These are phyloP conservation scores for Fallopia convolvulus DNA, from an alignment of 148 eudicot genomes.

Conservation along the genomic window DNA sequence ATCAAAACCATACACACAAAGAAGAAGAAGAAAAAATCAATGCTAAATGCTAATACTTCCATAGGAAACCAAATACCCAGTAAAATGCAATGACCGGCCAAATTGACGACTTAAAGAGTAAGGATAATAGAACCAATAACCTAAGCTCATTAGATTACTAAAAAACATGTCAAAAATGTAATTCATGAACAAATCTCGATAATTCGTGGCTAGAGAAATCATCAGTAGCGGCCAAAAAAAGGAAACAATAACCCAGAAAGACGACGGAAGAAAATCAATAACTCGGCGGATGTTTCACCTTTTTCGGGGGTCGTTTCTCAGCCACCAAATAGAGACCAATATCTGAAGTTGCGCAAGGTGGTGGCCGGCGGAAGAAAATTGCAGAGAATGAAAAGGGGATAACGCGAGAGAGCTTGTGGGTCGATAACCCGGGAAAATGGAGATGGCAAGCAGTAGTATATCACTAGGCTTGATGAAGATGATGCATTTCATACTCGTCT, in stretches of 20 bases:
- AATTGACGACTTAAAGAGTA: not conserved
- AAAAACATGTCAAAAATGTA: not conserved
- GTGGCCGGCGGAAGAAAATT: not conserved
- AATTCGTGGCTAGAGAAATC: not conserved
- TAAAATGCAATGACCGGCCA: not conserved
- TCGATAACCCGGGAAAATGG: not conserved
- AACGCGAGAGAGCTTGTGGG: conserved; percentile 7
- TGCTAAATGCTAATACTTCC: not conserved
- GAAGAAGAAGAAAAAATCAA: not conserved
- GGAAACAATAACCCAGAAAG: not conserved
- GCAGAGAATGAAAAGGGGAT: not conserved
- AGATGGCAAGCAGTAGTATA: not conserved
- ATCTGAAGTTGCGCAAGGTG: not conserved
- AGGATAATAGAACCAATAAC: not conserved
- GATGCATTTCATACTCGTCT: no score
- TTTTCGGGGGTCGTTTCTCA: not conserved
- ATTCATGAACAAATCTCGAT: not conserved
- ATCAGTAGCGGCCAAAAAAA: not conserved
- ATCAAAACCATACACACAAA: not conserved
- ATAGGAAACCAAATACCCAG: not conserved
- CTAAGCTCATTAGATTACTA: not conserved
- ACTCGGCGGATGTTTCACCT: not conserved
- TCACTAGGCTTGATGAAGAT: no score
- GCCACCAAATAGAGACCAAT: not conserved
- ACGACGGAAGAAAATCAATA: not conserved